These are phyloP conservation scores for Colletotrichum musae DNA, from an alignment of 2,329 filamentous ascomycete genomes.

Conservation along the genomic window DNA sequence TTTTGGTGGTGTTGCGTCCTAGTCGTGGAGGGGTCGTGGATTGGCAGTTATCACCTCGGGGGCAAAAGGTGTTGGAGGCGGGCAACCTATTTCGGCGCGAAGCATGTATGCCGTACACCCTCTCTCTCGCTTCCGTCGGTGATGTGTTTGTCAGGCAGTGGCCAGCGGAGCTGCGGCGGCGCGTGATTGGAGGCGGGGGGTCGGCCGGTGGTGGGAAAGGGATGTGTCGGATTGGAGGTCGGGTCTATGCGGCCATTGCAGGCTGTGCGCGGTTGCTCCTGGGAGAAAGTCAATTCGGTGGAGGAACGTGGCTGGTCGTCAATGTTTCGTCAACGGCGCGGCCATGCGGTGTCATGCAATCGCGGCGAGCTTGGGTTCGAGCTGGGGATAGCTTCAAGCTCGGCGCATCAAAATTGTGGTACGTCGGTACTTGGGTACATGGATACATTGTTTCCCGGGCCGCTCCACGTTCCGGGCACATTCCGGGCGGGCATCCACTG, in stretches of 20 bases:
- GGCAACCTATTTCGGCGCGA: not conserved
- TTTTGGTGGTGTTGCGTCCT: conserved; percentile 43
- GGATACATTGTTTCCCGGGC: not conserved
- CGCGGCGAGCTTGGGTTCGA: not conserved
- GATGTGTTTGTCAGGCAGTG: conserved; percentile 31
- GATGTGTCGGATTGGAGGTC: not conserved
- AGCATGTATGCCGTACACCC: conserved; percentile 24
- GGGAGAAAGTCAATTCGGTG: not conserved
- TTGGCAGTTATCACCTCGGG: not conserved
- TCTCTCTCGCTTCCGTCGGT: not conserved
- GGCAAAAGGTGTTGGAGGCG: not conserved
- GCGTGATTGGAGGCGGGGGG: conserved; percentile 30
- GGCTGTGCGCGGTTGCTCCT: not conserved
- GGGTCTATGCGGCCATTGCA: conserved; percentile 2
- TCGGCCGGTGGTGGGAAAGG: not conserved
- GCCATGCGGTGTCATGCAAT: not conserved
- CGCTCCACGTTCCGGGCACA: conserved; percentile 10
- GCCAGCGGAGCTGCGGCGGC: not conserved
- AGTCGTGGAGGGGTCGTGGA: not conserved
- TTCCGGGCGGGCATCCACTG: not conserved
- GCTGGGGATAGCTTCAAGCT: conserved; percentile 33
- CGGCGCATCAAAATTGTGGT: conserved; percentile 8
- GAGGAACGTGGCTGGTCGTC: not conserved
- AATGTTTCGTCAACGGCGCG: not conserved
- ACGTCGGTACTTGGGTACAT: not conserved